Evolutionary conservation across 2,329 filamentous ascomycete species (phyloP), one percentile per base, ranked within the genome.

Genomic region (Colletotrichum plurivorum): DNA sequence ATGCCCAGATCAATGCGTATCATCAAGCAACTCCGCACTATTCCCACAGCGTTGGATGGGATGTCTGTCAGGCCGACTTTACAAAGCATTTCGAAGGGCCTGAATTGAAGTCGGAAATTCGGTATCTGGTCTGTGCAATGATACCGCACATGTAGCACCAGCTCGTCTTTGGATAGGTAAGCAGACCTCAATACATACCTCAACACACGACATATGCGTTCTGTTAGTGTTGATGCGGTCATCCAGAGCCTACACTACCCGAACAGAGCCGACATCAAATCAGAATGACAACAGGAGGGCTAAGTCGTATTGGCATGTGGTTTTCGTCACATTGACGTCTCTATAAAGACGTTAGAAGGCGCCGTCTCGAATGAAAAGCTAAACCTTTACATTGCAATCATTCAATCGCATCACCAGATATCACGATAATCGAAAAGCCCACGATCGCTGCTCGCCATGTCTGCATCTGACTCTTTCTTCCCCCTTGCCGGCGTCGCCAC

Each of bases 401-500:
- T 2, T 43, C 16, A 43, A 5, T 15, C 5, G 16, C 41, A 43
- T 6, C 41, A 43, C 41, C 46, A 49, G n/a, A 25, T 18, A 49
- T 25, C 22, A 16, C 49, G 1, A 31, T 9, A 31, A 52, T 13
- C 6, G 20, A 3, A 10, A 48, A 52, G 22, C 18, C 13, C 46
- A 31, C 12, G 3, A 13, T 8, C 4, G 18, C 31, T 36, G 8
- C 16, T 15, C 13, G 9, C 49, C 20, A 52, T 52, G 49, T 27
- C 49, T 52, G 2, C 49, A 20, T 22, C 53, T 10, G n/a, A 45
- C 15, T 53, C 31, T 15, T 53, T 27, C 5, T 54, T 87, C 57
- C 83, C 82, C 12, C 72, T 81, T 0, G 76, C 81, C 9, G 76
- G 81, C 20, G n/a, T 73, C 1, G 77, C 78, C 52, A 70, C 73